Evolutionary conservation across 2,329 filamentous ascomycete species (phyloP).

Genomic region (Xylariaceae sp.): DNA sequence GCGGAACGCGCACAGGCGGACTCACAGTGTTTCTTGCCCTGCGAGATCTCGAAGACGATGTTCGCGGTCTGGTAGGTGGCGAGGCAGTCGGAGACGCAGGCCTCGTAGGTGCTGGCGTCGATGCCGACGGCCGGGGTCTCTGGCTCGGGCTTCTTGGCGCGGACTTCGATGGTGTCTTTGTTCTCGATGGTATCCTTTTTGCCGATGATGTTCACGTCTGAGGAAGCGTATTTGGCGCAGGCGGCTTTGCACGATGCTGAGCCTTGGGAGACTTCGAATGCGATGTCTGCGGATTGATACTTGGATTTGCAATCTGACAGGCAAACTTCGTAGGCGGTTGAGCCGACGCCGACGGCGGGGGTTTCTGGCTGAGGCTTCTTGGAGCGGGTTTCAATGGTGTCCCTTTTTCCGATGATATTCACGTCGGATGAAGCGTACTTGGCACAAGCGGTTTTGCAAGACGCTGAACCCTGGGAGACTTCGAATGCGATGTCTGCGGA

Average conservation of each 20-base stretch:
- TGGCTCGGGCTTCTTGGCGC: not conserved
- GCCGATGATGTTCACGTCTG: not conserved
- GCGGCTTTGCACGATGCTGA: not conserved
- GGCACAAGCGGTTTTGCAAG: constrained; percentile 4
- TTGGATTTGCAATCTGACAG: constrained; percentile 1
- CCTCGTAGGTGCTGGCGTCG: constrained; percentile 1
- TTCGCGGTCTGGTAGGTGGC: not conserved
- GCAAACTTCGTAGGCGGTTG: constrained; percentile 1
- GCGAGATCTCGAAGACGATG: not conserved
- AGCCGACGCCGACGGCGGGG: not conserved
- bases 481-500: not conserved
- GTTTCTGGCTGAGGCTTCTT: not conserved
- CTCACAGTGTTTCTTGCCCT: constrained; percentile 3
- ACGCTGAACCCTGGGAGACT: not conserved
- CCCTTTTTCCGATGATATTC: not conserved
- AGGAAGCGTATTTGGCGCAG: not conserved
- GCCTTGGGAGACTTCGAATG: constrained; percentile 1
- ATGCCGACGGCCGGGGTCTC: not conserved
- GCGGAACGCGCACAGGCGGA: not conserved
- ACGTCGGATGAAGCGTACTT: not conserved
- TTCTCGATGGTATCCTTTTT: not conserved
- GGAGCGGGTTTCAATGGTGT: not conserved
- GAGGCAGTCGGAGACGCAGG: constrained; percentile 7
- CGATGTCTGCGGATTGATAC: not conserved
- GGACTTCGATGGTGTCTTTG: not conserved